Evolutionary conservation across 176 grass and related monocot species (phyloP).

Genomic region (Oryza brachyantha): DNA sequence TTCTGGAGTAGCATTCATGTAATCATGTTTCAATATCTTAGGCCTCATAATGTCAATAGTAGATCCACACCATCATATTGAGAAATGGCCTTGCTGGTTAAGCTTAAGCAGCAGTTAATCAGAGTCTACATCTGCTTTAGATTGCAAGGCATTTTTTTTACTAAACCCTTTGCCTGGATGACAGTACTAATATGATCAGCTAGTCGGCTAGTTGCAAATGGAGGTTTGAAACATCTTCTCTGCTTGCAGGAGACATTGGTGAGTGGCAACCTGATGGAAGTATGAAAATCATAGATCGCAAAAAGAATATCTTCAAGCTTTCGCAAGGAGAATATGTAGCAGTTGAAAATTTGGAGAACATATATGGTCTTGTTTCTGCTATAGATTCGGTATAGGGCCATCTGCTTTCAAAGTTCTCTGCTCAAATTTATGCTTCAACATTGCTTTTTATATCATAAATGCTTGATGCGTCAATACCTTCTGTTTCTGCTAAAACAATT

Average conservation of each 20-base stretch:
- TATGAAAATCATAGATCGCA: conserved; percentile 92
- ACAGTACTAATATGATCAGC: neutral
- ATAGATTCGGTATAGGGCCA: conserved; percentile 64
- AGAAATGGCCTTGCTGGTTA: neutral
- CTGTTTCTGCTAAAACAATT: conserved; percentile 21
- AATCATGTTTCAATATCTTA: neutral
- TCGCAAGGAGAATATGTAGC: conserved; percentile 95
- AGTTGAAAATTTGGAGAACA: conserved; percentile 89
- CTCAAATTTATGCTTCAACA: conserved; percentile 16
- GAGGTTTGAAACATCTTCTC: conserved; percentile 15
- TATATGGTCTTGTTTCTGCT: conserved; percentile 70
- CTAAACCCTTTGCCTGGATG: neutral
- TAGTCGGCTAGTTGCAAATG: neutral
- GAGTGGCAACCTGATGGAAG: conserved; percentile 89
- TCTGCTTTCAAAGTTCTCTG: neutral
- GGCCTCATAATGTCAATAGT: conserved; percentile 3
- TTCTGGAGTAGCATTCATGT: neutral
- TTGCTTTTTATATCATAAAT: conserved; percentile 17
- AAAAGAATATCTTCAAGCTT: conserved; percentile 96
- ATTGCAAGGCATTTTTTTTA: neutral
- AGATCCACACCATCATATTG: neutral
- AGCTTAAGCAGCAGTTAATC: neutral
- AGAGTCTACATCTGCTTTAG: neutral
- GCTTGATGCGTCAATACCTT: neutral
- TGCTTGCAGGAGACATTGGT: conserved; percentile 76